These are phyloP conservation scores for Fusarium domesticum DNA, from an alignment of 2,329 filamentous ascomycete species.

Conservation along the genomic window DNA sequence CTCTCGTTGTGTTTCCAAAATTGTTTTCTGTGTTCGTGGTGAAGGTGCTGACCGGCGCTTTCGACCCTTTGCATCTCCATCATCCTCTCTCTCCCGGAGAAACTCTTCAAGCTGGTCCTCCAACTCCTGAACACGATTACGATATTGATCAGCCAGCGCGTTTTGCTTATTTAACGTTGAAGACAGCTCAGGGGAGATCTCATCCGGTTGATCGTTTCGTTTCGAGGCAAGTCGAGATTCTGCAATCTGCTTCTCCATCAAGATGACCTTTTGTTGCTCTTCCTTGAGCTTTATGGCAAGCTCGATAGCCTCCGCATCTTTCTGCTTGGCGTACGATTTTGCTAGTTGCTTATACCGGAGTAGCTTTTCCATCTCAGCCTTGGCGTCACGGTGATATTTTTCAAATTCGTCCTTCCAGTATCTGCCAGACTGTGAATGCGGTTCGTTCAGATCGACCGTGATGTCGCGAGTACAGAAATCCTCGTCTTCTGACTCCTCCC, in stretches of 20 bases:
- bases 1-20: slow-evolving; percentile 53
- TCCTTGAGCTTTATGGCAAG: slow-evolving; percentile 64
- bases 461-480: slow-evolving; percentile 55
- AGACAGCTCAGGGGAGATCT: slow-evolving; percentile 47
- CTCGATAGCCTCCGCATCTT: slow-evolving; percentile 68
- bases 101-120: slow-evolving; percentile 48
- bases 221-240: slow-evolving; percentile 52
- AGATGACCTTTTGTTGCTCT: slow-evolving; percentile 62
- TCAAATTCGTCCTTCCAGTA: slow-evolving; percentile 81
- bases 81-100: slow-evolving; percentile 36
- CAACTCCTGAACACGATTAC: slow-evolving; percentile 57
- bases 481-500: slow-evolving; percentile 50
- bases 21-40: slow-evolving; percentile 49
- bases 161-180: slow-evolving; percentile 58
- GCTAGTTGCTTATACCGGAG: slow-evolving; percentile 77
- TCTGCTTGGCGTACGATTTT: slow-evolving; percentile 74
- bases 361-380: slow-evolving; percentile 71
- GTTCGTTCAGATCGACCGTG: slow-evolving; percentile 69
- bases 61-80: slow-evolving; percentile 30
- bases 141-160: slow-evolving; percentile 55
- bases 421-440: slow-evolving; percentile 69
- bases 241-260: slow-evolving; percentile 61
- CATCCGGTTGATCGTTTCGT: slow-evolving; percentile 34
- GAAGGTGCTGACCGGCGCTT: slow-evolving; percentile 42
- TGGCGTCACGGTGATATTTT: slow-evolving; percentile 68